Percentiles rank a stretch among this genome's conserved stretches.
Conservation (phyloP, 306 rosid genomes). For the barrel medic (Medicago truncatula) region DNA sequence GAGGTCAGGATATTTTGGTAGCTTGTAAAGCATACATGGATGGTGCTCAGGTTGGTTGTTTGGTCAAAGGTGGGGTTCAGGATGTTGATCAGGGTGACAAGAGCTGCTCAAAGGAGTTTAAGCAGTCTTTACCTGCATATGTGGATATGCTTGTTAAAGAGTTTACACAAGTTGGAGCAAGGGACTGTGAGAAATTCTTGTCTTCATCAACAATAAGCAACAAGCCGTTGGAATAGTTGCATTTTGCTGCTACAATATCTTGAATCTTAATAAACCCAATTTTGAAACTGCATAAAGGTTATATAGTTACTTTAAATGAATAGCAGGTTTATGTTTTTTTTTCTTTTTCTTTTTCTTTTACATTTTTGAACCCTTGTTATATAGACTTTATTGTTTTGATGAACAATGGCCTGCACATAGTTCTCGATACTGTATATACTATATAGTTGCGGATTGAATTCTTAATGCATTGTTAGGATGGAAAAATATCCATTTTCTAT, state of each 20-base stretch:
- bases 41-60: slow-evolving; percentile 91
- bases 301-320: slow-evolving; percentile 18
- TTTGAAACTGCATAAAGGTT: slow-evolving; percentile 45
- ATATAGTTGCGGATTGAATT: slow-evolving; percentile 44
- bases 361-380: slow-evolving; percentile 35
- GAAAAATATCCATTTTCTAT: background rate
- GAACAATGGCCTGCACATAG: slow-evolving; percentile 43
- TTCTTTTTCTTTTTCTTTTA: background rate
- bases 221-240: slow-evolving; percentile 15
- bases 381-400: slow-evolving; percentile 28
- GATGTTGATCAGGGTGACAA: slow-evolving; percentile 74
- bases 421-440: slow-evolving; percentile 52
- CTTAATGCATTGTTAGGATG: slow-evolving; percentile 20
- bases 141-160: slow-evolving; percentile 54
- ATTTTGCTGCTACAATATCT: slow-evolving; percentile 42
- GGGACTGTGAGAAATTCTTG: slow-evolving; percentile 61
- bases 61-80: slow-evolving; percentile 81
- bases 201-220: slow-evolving; percentile 42
- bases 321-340: slow-evolving; percentile 36
- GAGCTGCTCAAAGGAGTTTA: slow-evolving; percentile 71
- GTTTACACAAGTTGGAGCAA: slow-evolving; percentile 60
- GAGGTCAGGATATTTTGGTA: slow-evolving; percentile 70
- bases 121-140: slow-evolving; percentile 45
- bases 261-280: slow-evolving; percentile 28
- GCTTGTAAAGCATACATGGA: slow-evolving; percentile 81